Evolutionary conservation across 768 basidiomycete species (phyloP).

Genomic region (Cyclocybe aegerita): DNA sequence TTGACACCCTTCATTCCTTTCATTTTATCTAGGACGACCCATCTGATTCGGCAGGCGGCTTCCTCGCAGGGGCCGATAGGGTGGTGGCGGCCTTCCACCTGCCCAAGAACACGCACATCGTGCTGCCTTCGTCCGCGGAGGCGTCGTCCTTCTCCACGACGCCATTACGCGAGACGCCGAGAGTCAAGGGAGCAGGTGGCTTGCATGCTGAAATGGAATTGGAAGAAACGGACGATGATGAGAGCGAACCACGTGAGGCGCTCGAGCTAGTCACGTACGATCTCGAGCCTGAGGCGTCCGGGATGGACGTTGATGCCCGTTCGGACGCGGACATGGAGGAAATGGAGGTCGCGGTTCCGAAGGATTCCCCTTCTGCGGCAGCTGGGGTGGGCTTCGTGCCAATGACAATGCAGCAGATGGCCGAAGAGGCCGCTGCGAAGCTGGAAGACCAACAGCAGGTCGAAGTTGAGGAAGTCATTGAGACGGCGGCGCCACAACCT

Average conservation of each 20-base stretch:
- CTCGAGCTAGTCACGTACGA: conserved; percentile 33
- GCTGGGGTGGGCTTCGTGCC: conserved; percentile 22
- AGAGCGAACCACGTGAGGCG: conserved; percentile 2
- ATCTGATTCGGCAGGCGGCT: conserved; percentile 52
- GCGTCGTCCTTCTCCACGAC: background rate
- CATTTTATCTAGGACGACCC: conserved; percentile 15
- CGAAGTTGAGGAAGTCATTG: conserved; percentile 4
- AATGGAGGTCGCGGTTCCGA: background rate
- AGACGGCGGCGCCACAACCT: background rate
- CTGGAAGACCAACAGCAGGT: conserved; percentile 4
- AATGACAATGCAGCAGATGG: conserved; percentile 67
- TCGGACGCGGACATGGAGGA: conserved; percentile 31
- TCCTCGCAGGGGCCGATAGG: conserved; percentile 66
- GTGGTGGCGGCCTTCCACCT: conserved; percentile 74
- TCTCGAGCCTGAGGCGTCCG: conserved; percentile 23
- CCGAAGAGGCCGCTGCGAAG: conserved; percentile 40
- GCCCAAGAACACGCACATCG: conserved; percentile 53
- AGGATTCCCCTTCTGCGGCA: background rate
- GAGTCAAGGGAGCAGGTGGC: conserved; percentile 1
- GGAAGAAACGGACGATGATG: conserved; percentile 16
- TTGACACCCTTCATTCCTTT: conserved; percentile 1
- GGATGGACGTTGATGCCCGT: conserved; percentile 24
- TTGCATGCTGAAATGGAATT: conserved; percentile 13
- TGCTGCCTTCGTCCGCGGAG: conserved; percentile 16
- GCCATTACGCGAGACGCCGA: conserved; percentile 7